Evolutionary conservation across 805 yeast species (phyloP).

Genomic region (Cyberlindnera mississippiensis): DNA sequence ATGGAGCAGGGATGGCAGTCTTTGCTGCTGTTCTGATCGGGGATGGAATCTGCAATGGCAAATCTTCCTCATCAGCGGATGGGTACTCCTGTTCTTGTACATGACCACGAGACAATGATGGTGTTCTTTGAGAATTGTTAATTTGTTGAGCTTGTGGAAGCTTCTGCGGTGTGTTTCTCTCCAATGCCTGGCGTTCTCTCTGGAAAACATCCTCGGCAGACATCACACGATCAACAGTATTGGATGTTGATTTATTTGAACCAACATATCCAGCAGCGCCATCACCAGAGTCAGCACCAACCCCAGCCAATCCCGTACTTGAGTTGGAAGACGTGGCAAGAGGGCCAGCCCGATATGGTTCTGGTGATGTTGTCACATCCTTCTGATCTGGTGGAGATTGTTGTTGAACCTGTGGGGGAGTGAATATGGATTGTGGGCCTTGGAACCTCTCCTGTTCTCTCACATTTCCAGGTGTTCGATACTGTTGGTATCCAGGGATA

Average conservation of each 20-base stretch:
- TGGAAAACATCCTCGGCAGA: constrained; percentile 27
- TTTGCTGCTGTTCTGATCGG: constrained; percentile 23
- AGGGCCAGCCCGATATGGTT: too few relatives aligned
- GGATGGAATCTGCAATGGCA: constrained; percentile 29
- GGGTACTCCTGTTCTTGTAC: too few relatives aligned
- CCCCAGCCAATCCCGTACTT: too few relatives aligned
- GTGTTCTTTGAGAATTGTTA: too few relatives aligned
- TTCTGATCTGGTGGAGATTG: constrained; percentile 12
- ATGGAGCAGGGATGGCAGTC: constrained; percentile 22
- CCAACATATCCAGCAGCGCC: too few relatives aligned
- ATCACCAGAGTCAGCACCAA: too few relatives aligned
- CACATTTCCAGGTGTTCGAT: constrained; percentile 33
- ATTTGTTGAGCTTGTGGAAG: constrained; percentile 8
- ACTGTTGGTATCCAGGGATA: constrained; percentile 34
- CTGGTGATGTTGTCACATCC: too few relatives aligned
- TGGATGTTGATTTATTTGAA: too few relatives aligned
- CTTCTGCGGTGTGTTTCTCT: constrained; percentile 11
- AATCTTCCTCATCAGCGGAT: constrained; percentile 24
- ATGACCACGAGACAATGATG: too few relatives aligned
- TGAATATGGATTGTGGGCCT: constrained; percentile 21
- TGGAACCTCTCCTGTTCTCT: constrained; percentile 19
- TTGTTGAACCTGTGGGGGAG: constrained; percentile 14
- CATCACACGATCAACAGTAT: constrained; percentile 1
- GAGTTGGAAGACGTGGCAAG: too few relatives aligned
- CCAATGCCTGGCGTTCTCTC: constrained; percentile 14